Evolutionary conservation across 2,329 filamentous ascomycete genomes (phyloP).

Genomic region (Aspergillus brunneoviolaceus): DNA sequence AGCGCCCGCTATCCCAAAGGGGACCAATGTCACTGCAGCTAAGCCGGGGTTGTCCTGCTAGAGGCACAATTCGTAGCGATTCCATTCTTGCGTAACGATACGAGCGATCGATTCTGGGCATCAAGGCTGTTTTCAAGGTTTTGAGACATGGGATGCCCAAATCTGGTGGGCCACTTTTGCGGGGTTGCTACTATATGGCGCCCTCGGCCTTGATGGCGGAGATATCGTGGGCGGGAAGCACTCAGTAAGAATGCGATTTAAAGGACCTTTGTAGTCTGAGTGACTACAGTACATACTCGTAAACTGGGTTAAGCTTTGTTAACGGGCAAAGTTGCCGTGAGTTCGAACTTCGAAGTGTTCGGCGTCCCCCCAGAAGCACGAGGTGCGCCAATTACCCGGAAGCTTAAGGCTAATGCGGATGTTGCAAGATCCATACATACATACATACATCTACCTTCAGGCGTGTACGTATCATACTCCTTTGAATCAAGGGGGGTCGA

Average conservation of each 20-base stretch:
- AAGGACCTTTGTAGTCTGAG: no score
- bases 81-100: not conserved
- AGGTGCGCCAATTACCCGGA: not conserved
- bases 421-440: not conserved
- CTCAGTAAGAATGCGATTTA: no score
- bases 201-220: not conserved
- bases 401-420: not conserved
- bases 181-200: not conserved
- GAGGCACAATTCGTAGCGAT: not conserved
- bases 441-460: not conserved
- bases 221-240: no score
- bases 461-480: no score
- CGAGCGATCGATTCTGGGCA: not conserved
- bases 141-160: not conserved
- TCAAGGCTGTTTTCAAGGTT: not conserved
- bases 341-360: not conserved
- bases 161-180: not conserved
- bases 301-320: not conserved
- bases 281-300: no score
- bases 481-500: no score
- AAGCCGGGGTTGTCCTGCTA: not conserved
- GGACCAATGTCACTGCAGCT: not conserved
- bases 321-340: not conserved
- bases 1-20: conserved; percentile 5
- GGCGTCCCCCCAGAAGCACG: not conserved